Evolutionary conservation across 305 asterid species (phyloP), one percentile per base, ranked within the genome.

Genomic region (Nicotiana rustica): DNA sequence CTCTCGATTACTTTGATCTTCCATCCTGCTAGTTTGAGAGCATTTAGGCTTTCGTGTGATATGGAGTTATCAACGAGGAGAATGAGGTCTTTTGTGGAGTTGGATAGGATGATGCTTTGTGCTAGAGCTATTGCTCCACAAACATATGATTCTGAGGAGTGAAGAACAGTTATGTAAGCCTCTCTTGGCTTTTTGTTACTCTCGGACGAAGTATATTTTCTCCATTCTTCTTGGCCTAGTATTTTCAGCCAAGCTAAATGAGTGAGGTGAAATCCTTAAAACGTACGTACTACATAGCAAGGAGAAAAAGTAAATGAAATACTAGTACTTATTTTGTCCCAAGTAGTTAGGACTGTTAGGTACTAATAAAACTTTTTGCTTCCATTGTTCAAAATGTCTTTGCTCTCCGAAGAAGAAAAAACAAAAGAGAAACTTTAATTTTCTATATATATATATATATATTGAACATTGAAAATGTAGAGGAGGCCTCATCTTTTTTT

Each of bases 61-160:
- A 94, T 78, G 21, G 86, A 86, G n/a, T 82, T 79, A 33, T 94
- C 96, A 2, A 92, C 92, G 0, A 94, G 91, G 76, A 94, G 68
- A 71, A 93, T 47, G 2, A 92, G 93, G 85, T 93, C 97, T 84
- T 90, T 92, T 18, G 89, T 89, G 5, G 96, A 66, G 70, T 87
- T 88, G 52, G 94, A 84, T 70, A 31, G 85, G 85, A 90, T 84
- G 83, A 94, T 87, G 88, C 96, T 94, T 77, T 93, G 96, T 3
- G 94, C 97, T 49, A 94, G 80, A 60, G 90, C 91, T 86, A 94
- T 91, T 78, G 98, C 98, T 12, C 98, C 96, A 70, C 98, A 94
- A 3, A 94, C 94, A 64, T 94, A 94, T 44, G 86, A 73, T 80
- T 94, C 94, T 18, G 95, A 88, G 4, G 98, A 91, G 85, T 94